A percentile compares a stretch with the other conserved stretches of the same genome.
Evolutionary conservation across 257 asterid species (phyloP).

Genomic region (Gentiana straminea): DNA sequence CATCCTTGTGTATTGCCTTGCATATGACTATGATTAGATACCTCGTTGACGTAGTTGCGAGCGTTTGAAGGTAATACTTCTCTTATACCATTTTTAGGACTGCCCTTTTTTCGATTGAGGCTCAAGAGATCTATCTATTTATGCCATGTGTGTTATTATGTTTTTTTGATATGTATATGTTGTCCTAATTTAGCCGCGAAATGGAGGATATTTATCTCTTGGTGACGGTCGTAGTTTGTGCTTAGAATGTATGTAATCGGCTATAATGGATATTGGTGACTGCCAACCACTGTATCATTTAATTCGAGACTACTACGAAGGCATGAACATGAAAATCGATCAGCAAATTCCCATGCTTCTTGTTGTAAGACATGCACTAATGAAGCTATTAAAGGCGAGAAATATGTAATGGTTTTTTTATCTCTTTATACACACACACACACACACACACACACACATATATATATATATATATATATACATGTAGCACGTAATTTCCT

Average conservation of each 20-base stretch:
- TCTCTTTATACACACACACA: neutral
- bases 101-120: no score
- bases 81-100: neutral
- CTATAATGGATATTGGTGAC: slow-evolving; percentile 94
- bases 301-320: slow-evolving; percentile 89
- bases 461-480: no score
- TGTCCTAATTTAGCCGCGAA: slow-evolving; percentile 39
- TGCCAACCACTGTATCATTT: slow-evolving; percentile 88
- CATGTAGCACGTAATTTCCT: no score
- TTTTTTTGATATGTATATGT: neutral
- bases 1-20: no score
- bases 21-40: no score
- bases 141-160: no score
- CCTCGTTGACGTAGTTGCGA: no score
- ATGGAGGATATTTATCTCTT: slow-evolving; percentile 53
- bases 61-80: no score
- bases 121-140: no score
- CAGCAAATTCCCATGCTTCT: slow-evolving; percentile 97
- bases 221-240: slow-evolving; percentile 92
- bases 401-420: slow-evolving; percentile 38
- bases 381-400: slow-evolving; percentile 97
- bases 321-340: slow-evolving; percentile 89
- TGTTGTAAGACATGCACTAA: slow-evolving; percentile 89
- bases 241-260: slow-evolving; percentile 95
- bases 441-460: no score